Evolutionary conservation across 306 rosid genomes (phyloP).

Genomic region (Ochetophila trinervis): DNA sequence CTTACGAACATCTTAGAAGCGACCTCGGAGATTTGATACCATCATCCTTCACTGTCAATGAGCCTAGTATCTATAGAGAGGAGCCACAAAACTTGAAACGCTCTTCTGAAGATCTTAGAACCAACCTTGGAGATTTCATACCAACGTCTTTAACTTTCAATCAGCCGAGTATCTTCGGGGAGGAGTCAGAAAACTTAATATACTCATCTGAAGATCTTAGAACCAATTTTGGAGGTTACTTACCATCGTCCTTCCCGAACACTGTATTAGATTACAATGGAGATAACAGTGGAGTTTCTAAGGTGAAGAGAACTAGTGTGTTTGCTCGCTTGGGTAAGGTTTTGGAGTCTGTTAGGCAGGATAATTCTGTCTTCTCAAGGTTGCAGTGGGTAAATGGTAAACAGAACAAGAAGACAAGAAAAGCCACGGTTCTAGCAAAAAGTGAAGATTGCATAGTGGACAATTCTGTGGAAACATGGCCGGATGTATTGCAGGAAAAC

Average conservation of each 20-base stretch:
- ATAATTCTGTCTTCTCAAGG: constrained; percentile 7
- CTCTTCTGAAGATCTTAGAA: background rate
- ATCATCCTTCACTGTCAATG: background rate
- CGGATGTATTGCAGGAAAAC: background rate
- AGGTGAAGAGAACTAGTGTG: constrained; percentile 28
- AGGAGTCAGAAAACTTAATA: background rate
- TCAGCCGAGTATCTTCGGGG: background rate
- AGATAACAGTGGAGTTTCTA: constrained; percentile 26
- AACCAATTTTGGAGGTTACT: too few species aligned
- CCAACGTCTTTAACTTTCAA: background rate
- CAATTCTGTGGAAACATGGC: background rate
- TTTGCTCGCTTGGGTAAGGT: constrained; percentile 29
- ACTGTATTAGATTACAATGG: background rate
- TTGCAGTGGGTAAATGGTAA: constrained; percentile 9
- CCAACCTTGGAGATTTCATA: background rate
- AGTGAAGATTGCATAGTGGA: background rate
- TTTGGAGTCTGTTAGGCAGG: constrained; percentile 11
- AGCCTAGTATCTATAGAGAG: background rate
- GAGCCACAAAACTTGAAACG: background rate
- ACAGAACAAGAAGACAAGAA: constrained; percentile 12
- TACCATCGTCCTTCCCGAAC: background rate
- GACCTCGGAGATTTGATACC: background rate
- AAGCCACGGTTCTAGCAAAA: background rate
- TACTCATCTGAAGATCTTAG: background rate
- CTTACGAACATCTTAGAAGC: too few species aligned